Percentiles rank a stretch among this genome's conserved stretches.
phyloP scores from a whole-genome alignment of 495 filamentous ascomycete species.

The Friedmanniomyces simplex region DNA sequence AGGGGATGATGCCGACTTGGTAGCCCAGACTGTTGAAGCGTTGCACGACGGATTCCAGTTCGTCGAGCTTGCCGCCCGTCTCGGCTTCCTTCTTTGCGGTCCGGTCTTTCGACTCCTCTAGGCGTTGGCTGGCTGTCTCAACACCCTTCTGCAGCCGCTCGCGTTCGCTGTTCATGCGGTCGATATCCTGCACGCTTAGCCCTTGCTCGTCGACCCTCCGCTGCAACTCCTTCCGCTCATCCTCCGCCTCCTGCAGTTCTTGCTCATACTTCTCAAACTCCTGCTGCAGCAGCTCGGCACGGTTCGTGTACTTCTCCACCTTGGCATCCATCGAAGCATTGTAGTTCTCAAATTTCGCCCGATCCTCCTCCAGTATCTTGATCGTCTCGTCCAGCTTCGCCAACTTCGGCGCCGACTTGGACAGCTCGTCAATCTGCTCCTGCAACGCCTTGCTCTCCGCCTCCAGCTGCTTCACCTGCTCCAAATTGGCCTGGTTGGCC shows the following conservation, averaged over 20 bases:
- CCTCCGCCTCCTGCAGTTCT: slow-evolving; percentile 69
- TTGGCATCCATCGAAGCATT: slow-evolving; percentile 68
- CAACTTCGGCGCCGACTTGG: slow-evolving; percentile 73
- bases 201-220: slow-evolving; percentile 80
- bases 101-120: slow-evolving; percentile 73
- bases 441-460: slow-evolving; percentile 66
- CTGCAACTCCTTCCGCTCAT: slow-evolving; percentile 69
- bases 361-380: slow-evolving; percentile 81
- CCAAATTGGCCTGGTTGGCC: slow-evolving; percentile 65
- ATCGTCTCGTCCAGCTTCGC: slow-evolving; percentile 72
- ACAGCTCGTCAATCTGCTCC: slow-evolving; percentile 77
- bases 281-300: slow-evolving; percentile 64
- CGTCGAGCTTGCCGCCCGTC: slow-evolving; percentile 72
- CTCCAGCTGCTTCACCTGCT: slow-evolving; percentile 74
- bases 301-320: slow-evolving; percentile 68
- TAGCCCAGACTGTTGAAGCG: slow-evolving; percentile 89
- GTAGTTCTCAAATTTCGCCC: slow-evolving; percentile 84
- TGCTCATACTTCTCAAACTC: slow-evolving; percentile 66
- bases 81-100: slow-evolving; percentile 76
- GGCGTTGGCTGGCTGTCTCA: slow-evolving; percentile 56
- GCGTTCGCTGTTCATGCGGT: slow-evolving; percentile 92
- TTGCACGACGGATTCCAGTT: slow-evolving; percentile 75
- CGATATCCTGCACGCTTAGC: slow-evolving; percentile 92
- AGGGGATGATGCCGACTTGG: slow-evolving; percentile 79
- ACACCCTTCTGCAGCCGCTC: slow-evolving; percentile 81